phyloP scores from a whole-genome alignment of 352 stramenopile genomes.

The Globisporangium nodosum region DNA sequence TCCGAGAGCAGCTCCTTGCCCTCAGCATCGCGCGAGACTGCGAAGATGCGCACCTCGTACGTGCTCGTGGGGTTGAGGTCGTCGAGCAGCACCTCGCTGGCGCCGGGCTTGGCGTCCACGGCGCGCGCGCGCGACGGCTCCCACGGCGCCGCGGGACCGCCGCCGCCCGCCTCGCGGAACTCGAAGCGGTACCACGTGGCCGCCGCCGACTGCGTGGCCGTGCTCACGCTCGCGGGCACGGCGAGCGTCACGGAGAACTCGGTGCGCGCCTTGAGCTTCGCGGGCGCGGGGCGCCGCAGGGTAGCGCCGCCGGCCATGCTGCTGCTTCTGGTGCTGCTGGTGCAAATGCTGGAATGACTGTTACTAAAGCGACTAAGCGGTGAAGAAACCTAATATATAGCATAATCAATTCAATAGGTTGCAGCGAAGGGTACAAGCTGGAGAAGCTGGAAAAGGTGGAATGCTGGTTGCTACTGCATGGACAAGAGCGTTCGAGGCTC shows the following conservation, averaged over 20 bases:
- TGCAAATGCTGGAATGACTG: too few relatives aligned
- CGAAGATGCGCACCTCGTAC: conserved; percentile 82
- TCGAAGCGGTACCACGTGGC: conserved; percentile 57
- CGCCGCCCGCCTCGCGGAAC: conserved; percentile 56
- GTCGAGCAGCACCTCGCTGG: conserved; percentile 59
- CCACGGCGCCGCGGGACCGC: conserved; percentile 20
- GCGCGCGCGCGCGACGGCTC: conserved; percentile 5
- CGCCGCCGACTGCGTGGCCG: conserved; percentile 7
- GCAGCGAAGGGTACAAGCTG: too few relatives aligned
- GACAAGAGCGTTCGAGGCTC: neutral
- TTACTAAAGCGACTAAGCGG: too few relatives aligned
- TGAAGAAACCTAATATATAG: too few relatives aligned
- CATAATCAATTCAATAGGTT: too few relatives aligned
- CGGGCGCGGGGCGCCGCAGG: conserved; percentile 30
- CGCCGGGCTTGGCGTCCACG: conserved; percentile 37
- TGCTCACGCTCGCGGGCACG: conserved; percentile 23
- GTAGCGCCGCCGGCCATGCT: neutral
- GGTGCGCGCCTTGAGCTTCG: conserved; percentile 66
- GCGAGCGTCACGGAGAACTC: conserved; percentile 81
- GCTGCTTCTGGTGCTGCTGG: too few relatives aligned
- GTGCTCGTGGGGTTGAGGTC: conserved; percentile 86
- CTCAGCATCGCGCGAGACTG: conserved; percentile 30
- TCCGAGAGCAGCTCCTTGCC: conserved; percentile 38
- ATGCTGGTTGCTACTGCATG: too few relatives aligned
- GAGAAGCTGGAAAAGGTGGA: too few relatives aligned